These are phyloP conservation scores for Arthroderma uncinatum DNA, from an alignment of 2,329 filamentous ascomycete genomes.

Conservation along the genomic window DNA sequence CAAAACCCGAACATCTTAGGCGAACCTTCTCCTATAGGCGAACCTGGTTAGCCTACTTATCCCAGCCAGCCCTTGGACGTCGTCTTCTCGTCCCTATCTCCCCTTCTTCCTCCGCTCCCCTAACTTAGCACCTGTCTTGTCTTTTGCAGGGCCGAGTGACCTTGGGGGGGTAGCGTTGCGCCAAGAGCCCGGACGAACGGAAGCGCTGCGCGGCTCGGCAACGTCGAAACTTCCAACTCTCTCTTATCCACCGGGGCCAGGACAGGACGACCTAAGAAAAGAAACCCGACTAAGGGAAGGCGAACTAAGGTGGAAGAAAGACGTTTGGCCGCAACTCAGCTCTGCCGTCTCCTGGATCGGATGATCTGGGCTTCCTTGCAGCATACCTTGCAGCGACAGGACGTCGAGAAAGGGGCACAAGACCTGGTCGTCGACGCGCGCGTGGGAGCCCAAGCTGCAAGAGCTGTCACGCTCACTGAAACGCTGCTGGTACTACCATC, in stretches of 20 bases:
- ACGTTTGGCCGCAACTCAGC: slow-evolving; percentile 2
- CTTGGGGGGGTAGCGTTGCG: not conserved
- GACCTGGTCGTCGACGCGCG: not conserved
- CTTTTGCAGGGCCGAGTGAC: not conserved
- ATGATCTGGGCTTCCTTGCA: slow-evolving; percentile 5
- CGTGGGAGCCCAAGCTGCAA: not conserved
- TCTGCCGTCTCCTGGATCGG: not conserved
- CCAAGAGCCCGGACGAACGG: slow-evolving; percentile 11
- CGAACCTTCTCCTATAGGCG: not conserved
- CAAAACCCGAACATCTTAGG: slow-evolving; percentile 3
- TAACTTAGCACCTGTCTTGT: no score
- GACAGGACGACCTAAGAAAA: not conserved
- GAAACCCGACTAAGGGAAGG: not conserved
- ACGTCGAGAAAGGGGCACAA: not conserved
- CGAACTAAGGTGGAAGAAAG: not conserved
- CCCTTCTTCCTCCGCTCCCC: not conserved
- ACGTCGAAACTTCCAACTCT: slow-evolving; percentile 4
- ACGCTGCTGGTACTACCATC: slow-evolving; percentile 12
- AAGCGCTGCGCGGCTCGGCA: slow-evolving; percentile 7
- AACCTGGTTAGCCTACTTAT: not conserved
- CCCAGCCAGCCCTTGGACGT: no score
- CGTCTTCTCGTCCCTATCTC: not conserved
- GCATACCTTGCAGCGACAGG: not conserved
- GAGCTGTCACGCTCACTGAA: slow-evolving; percentile 6
- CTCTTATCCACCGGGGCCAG: not conserved